phyloP scores from a whole-genome alignment of 306 rosid species.

The Trichosanthes cucumerina region DNA sequence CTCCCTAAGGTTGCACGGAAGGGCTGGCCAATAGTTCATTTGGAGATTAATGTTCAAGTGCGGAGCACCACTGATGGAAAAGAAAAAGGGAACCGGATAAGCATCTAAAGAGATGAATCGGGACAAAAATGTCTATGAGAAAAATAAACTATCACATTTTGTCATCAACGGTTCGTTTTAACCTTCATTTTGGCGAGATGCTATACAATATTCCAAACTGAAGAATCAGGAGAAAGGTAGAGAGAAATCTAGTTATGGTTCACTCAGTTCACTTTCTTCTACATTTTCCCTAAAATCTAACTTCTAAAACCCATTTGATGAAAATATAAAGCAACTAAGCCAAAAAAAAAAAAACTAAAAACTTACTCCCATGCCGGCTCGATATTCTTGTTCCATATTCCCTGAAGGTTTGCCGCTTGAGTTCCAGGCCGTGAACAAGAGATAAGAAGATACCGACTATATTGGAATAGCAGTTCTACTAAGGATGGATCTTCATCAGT shows the following conservation, averaged over 20 bases:
- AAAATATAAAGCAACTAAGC: not conserved
- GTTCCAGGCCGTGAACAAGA: conserved; percentile 83
- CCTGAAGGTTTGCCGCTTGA: conserved; percentile 83
- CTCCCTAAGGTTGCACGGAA: conserved; percentile 79
- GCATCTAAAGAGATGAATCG: not conserved
- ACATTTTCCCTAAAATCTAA: not conserved
- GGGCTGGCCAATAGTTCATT: conserved; percentile 96
- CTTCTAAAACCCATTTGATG: not conserved
- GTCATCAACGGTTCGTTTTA: not conserved
- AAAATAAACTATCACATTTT: not conserved
- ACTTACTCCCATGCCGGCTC: conserved; percentile 84
- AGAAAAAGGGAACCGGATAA: conserved; percentile 15
- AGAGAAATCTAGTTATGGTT: not conserved
- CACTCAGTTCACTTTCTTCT: not conserved
- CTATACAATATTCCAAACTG: not conserved
- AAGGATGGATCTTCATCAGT: conserved; percentile 87
- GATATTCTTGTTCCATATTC: conserved; percentile 75
- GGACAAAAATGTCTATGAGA: not conserved
- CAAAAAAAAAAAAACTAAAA: not conserved
- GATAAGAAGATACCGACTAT: conserved; percentile 81
- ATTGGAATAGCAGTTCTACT: conserved; percentile 85
- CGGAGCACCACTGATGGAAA: conserved; percentile 74
- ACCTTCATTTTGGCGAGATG: not conserved
- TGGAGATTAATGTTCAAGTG: conserved; percentile 87
- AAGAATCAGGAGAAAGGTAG: not conserved